Evolutionary conservation across 441 rosid genomes (phyloP), one percentile per base, ranked within the genome.

Genomic region (Bruguiera hainesii): DNA sequence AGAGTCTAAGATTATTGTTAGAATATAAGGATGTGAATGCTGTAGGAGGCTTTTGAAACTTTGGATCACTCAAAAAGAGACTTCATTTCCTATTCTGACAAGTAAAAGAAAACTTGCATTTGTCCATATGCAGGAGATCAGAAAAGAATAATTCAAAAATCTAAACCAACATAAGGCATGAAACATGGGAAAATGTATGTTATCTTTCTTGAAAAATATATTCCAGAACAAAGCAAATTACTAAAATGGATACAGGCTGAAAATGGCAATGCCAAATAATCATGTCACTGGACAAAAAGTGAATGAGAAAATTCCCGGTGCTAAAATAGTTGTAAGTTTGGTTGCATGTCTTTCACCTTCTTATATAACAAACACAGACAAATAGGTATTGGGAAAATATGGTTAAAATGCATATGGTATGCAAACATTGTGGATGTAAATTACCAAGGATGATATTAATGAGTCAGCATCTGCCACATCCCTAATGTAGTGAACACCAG

Each of bases 401-500:
- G 1, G 3, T 7, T 1, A 48, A 55, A 15, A 31, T 53, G 48
- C 48, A 59, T 23, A 28, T 23, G n/a, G 61, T 2, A 19, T 61
- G 58, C 23, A 56, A 55, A 26, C 11, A 33, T 39, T 65, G 60
- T 29, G 56, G 31, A 66, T 63, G 61, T 30, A 60, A 56, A 77
- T 65, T 87, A 93, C 98, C 91, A 88, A 75, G 63, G 96, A 89
- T 37, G 86, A 77, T 73, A 91, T 81, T 31, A 93, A 72, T 28
- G 93, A 84, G 69, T 93, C 85, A 56, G 97, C 95, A 80, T 93
- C 98, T 28, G 87, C 95, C 68, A 93, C 93, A 74, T 93, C 95
- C 66, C 96, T 82, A 68, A 89, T 88, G 71, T 89, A 89, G 84
- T 89, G 98, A 67, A 93, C 96, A 25, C 97, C 97, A 58, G 90